Evolutionary conservation across 192 early-diverging fungal genomes (phyloP).

Genomic region (Backusella psychrophila): DNA sequence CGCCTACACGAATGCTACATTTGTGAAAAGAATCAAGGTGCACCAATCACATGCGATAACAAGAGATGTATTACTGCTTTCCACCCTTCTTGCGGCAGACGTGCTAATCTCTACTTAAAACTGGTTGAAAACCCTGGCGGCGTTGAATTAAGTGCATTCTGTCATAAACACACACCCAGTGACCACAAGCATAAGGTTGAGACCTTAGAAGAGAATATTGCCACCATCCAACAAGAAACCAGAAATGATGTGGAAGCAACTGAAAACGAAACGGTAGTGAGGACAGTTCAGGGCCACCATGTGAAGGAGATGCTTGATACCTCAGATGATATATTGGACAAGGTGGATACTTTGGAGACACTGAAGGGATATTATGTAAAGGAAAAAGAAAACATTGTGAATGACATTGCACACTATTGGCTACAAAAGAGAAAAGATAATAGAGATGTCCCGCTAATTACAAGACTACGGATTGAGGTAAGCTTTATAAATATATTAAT

Average conservation of each 20-base stretch:
- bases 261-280: constrained; percentile 48
- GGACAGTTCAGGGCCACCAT: constrained; percentile 60
- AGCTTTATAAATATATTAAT: not conserved
- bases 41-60: constrained; percentile 93
- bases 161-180: constrained; percentile 86
- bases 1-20: constrained; percentile 87
- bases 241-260: not conserved
- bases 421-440: constrained; percentile 84
- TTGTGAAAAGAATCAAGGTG: constrained; percentile 78
- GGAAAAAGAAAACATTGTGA: constrained; percentile 55
- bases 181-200: constrained; percentile 41
- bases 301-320: constrained; percentile 60
- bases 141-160: constrained; percentile 71
- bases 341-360: constrained; percentile 34
- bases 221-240: too few species aligned
- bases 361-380: constrained; percentile 20
- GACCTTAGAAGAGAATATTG: not conserved
- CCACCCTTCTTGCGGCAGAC: constrained; percentile 90
- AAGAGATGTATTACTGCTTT: constrained; percentile 87
- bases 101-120: constrained; percentile 83
- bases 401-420: constrained; percentile 86
- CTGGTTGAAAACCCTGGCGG: constrained; percentile 63
- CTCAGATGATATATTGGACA: constrained; percentile 56
- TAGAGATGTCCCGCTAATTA: constrained; percentile 89
- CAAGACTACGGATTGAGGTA: constrained; percentile 92